Base-by-base conservation (phyloP, 1,284 basidiomycete genomes). In the Phellopilus nigrolimitatus region DNA sequence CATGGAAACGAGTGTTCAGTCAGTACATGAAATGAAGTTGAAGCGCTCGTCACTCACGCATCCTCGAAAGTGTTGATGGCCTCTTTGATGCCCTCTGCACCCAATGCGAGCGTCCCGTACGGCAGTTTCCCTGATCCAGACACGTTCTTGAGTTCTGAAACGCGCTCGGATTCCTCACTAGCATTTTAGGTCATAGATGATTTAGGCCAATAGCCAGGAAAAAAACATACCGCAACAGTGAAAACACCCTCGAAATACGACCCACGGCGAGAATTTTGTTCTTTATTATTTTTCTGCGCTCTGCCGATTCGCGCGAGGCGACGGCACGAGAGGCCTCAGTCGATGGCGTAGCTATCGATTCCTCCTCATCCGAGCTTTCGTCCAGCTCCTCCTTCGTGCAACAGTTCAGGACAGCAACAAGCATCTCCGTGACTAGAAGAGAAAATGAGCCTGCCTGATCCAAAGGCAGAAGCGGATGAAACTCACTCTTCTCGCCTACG, bases 251-350 rank as follows among this genome's bases (percentile, higher is more conserved):
- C 15, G 93, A 86, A 88, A 99, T 97, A 54, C 95, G 80, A 33
- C 95, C 95, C 19, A 99, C 95, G 46, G 95, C 97, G 66, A 98
- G 79, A 60, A 99, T 99, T 80, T 99, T 99, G 77, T 92, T 97
- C 76, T 91, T 97, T 77, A 95, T 91, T 57, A 88, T 76, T 62
- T 86, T 84, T 60, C 91, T 76, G 56, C 91, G 82, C 68, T 94
- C 91, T 21, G 72, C 67, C 0, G 54, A 48, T 28, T 84, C 79
- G n/a, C n/a, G n/a, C n/a, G n/a, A n/a, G n/a, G n/a, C n/a, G n/a
- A n/a, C n/a, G n/a, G n/a, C n/a, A n/a, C n/a, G n/a, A 13, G 65
- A 62, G 38, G 65, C 64, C 7, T 66, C 59, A 7, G 61, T 54
- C 25, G 68, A 57, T 25, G 72, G 66, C 36, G 67, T 71, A n/a